Evolutionary conservation across 306 rosid genomes (phyloP), one percentile per base, ranked within the genome.

Genomic region (Fragaria ananassa): DNA sequence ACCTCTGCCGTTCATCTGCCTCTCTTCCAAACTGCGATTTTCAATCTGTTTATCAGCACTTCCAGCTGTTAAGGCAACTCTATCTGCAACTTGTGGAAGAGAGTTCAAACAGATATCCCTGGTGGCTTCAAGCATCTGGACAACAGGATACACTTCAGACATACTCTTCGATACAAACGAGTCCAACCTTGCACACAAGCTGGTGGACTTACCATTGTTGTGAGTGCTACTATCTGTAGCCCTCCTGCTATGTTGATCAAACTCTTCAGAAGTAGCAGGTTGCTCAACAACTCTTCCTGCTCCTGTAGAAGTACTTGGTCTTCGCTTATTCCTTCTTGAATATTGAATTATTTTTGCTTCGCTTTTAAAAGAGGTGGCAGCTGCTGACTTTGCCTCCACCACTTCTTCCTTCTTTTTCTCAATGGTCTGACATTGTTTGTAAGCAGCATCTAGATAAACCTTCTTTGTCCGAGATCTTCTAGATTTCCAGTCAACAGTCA

Each of bases 381-480:
- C 82, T 29, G 75, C 81, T 29, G 77, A 39, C 53, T 68, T 80
- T 79, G 79, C 83, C 61, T 50, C 83, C 62, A 19, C 66, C 70
- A 37, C 81, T 80, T 65, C 90, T 72, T 81, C 86, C 69, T 81
- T 86, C 86, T 86, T 88, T 70, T 68, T 72, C 79, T 87, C 85
- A 76, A 63, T 42, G 41, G 47, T 65, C 70, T 84, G 77, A 74
- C 77, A 70, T 63, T 83, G 87, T 87, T 80, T 86, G 62, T 68
- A n/a, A 70, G 23, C 74, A 66, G 70, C 56, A 65, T 65, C 47
- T 65, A 65, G 71, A 71, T 77, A 81, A 60, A 78, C 73, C 86
- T 88, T 92, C 78, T 86, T 92, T 4, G 99, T 85, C 64, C 99
- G 99, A 69, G 90, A 82, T 81, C 87, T 88, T 82, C 80, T 85